Percentiles rank a stretch among this genome's conserved stretches.
Evolutionary conservation across 1,284 basidiomycete species (phyloP).

Genomic region (Bjerkandera adusta): DNA sequence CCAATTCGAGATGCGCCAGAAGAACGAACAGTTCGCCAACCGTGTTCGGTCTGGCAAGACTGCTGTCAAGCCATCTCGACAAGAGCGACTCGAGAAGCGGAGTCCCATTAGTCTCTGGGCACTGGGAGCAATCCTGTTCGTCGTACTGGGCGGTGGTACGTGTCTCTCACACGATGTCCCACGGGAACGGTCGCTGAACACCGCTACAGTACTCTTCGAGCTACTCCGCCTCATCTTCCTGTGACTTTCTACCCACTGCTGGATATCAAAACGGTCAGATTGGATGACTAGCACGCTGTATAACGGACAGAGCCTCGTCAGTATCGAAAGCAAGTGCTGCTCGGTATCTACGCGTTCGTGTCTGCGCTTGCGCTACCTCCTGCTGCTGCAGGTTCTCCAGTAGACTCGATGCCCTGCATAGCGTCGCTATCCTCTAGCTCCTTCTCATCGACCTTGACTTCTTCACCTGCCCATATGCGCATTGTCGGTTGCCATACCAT

Average conservation of each 20-base stretch:
- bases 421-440: constrained; percentile 68
- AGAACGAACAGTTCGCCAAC: constrained; percentile 74
- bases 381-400: constrained; percentile 15
- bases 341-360: background rate
- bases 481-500: constrained; percentile 90
- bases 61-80: constrained; percentile 65
- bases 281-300: constrained; percentile 9
- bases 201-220: constrained; percentile 74
- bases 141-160: constrained; percentile 75
- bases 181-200: background rate
- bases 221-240: constrained; percentile 63
- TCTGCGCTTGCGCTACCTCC: constrained; percentile 10
- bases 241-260: constrained; percentile 35
- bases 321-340: constrained; percentile 5
- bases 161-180: constrained; percentile 13
- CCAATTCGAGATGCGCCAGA: constrained; percentile 76
- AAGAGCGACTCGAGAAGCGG: constrained; percentile 65
- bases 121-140: constrained; percentile 64
- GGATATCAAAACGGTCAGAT: constrained; percentile 1
- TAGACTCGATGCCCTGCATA: constrained; percentile 71
- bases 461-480: constrained; percentile 84
- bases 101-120: constrained; percentile 74
- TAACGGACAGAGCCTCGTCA: constrained; percentile 13
- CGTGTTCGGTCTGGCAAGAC: constrained; percentile 73
- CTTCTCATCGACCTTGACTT: constrained; percentile 72